Base-by-base conservation (phyloP, 1,139 yeast species). In the Hansenula lynferdii region DNA sequence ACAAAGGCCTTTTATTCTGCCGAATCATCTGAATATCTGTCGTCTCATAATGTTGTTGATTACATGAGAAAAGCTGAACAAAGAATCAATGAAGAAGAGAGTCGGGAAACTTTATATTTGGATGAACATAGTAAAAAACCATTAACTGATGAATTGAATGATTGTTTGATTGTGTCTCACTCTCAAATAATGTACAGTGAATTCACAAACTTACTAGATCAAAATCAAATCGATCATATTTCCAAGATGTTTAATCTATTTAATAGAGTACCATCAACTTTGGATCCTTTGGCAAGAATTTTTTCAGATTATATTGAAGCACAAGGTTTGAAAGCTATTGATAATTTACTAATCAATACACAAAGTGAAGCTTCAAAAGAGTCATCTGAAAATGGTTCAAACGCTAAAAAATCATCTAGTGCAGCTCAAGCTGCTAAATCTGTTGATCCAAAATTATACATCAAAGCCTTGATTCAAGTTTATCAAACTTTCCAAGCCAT, bases 11-110 rank as follows among this genome's bases (percentile, higher is more conserved):
- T 84, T 60, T 92, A 90, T 61, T 65, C 69, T 29, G 67, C 67
- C 35, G 97, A 90, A 61, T 80, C 95, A 36, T 66, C 69, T 18
- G 70, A 70, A 37, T 89, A 80, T 57, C 68, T 92, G 47, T 64
- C 74, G 6, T 75, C 77, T 30, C 85, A 87, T 59, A 84, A 89
- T 50, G 95, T 90, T 36, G 92, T 90, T 28, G 96, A 87, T 56
- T 92, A 92, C 63, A 82, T 92, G 77, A 79, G 77, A 49, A 86
- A 84, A 60, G 95, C 96, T 36, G 90, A 85, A 53, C 71, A 76
- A 34, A 72, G 97, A 47, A 76, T 92, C 35, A 75, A 77, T 28
- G 96, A 89, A 58, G 98, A 92, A 62, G 77, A 82, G 42, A 75
- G 80, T 36, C 72, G 95, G 37, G 80, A 92, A 44, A 82, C 80